Percentiles rank a stretch among this genome's conserved stretches.
These are phyloP conservation scores for Brassica juncea DNA, from an alignment of 345 rosid species.

Conservation along the genomic window DNA sequence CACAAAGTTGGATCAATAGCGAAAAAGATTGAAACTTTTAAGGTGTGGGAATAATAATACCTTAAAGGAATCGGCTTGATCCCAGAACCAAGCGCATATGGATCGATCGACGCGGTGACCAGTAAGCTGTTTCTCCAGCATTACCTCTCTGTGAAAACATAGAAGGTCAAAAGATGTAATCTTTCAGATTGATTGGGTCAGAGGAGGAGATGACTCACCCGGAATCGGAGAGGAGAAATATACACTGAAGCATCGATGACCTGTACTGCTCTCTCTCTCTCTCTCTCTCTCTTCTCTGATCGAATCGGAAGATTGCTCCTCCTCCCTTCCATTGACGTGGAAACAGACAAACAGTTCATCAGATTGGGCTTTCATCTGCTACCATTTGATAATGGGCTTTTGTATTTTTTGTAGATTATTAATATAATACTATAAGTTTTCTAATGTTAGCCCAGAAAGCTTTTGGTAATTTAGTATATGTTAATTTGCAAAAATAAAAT, in stretches of 20 bases:
- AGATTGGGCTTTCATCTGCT: background rate
- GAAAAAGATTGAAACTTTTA: background rate
- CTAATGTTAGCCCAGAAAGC: background rate
- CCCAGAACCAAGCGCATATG: slow-evolving; percentile 96
- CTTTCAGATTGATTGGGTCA: background rate
- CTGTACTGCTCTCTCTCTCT: background rate
- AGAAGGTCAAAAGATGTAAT: background rate
- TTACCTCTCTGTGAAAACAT: slow-evolving; percentile 65
- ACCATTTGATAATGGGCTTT: background rate
- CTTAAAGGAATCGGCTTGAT: slow-evolving; percentile 74
- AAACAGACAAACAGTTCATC: background rate
- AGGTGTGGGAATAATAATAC: slow-evolving; percentile 26
- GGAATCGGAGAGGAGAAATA: slow-evolving; percentile 88
- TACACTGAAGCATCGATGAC: slow-evolving; percentile 83
- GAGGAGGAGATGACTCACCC: slow-evolving; percentile 52
- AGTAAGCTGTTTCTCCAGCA: slow-evolving; percentile 96
- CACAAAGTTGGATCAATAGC: slow-evolving; percentile 20
- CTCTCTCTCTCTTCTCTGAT: background rate
- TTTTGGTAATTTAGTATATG: background rate
- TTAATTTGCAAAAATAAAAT: no score
- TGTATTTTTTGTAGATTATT: background rate
- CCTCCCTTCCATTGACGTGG: background rate
- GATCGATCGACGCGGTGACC: slow-evolving; percentile 95
- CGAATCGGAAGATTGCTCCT: background rate
- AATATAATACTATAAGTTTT: background rate